Evolutionary conservation across 441 rosid species (phyloP), one percentile per base, ranked within the genome.

Genomic region (Gossypium trilobum): DNA sequence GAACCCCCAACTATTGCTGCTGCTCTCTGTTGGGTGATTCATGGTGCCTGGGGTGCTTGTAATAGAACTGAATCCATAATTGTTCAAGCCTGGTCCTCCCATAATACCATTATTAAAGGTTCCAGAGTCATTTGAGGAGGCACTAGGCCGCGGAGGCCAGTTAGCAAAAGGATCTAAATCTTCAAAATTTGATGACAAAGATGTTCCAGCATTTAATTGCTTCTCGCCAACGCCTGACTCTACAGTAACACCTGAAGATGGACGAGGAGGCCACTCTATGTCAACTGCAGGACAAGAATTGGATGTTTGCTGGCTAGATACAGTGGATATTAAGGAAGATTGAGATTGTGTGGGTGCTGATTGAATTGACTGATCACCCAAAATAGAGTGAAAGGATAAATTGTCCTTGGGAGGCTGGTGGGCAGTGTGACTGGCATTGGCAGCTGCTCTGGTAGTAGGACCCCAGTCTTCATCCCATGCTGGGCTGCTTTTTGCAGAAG

Each of bases 381-480:
- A 68, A 76, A 68, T 9, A 46, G 78, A 63, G 31, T 63, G 73
- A 73, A 60, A 17, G 17, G 81, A 70, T 1, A 60, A n/a, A 48
- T 55, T 33, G 57, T 74, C 79, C 71, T 73, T 77, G n/a, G 70
- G 75, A 68, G 77, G 79, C 78, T 75, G 87, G 62, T 73, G 67
- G 4, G 80, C 10, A 62, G 68, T 20, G 56, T 70, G 71, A 10
- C 81, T n/a, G 63, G 71, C 5, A 23, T 64, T 73, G 5, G 83
- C 52, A 70, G 83, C 73, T 66, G 69, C 84, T 72, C 82, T 85
- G 58, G 79, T 70, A 0, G 80, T 75, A 14, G 86, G 72, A 73
- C 87, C 85, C 99, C 99, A 94, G 63, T 92, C 97, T 71, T 90
- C 97, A 74, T 94, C 99, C 97, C 99, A 94, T 13, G 90, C 70